Evolutionary conservation across 2,329 filamentous ascomycete genomes (phyloP).

Genomic region (Alternaria sp.): DNA sequence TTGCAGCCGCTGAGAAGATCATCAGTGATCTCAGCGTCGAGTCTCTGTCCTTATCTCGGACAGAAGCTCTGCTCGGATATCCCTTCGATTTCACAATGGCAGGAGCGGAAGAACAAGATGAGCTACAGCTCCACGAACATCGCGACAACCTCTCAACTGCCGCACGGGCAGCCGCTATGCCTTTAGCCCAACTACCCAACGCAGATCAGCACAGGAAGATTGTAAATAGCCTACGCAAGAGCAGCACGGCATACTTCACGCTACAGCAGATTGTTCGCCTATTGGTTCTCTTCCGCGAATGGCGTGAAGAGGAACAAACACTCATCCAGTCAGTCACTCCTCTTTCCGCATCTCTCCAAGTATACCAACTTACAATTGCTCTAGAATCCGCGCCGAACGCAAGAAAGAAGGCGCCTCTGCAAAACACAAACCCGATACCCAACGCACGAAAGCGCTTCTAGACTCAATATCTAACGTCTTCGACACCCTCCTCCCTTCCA

Average conservation of each 20-base stretch:
- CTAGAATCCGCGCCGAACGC: slow-evolving; percentile 24
- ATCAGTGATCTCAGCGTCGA: slow-evolving; percentile 61
- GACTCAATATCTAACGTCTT: slow-evolving; percentile 53
- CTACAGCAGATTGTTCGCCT: slow-evolving; percentile 55
- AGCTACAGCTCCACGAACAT: slow-evolving; percentile 30
- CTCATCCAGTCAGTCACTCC: slow-evolving; percentile 44
- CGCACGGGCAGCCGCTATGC: slow-evolving; percentile 30
- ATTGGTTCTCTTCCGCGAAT: slow-evolving; percentile 55
- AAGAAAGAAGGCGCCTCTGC: slow-evolving; percentile 18
- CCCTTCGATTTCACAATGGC: slow-evolving; percentile 45
- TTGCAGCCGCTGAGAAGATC: slow-evolving; percentile 65
- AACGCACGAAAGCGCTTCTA: slow-evolving; percentile 52
- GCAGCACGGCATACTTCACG: slow-evolving; percentile 53
- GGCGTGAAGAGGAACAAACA: slow-evolving; percentile 54
- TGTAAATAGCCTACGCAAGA: slow-evolving; percentile 35
- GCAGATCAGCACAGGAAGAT: slow-evolving; percentile 31
- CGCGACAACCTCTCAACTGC: slow-evolving; percentile 32
- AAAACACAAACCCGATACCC: slow-evolving; percentile 34
- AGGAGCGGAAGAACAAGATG: slow-evolving; percentile 42
- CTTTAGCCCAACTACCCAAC: slow-evolving; percentile 31
- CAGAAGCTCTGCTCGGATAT: slow-evolving; percentile 53
- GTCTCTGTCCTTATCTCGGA: slow-evolving; percentile 54
- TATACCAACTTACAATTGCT: slow-evolving; percentile 15
- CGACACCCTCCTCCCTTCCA: slow-evolving; percentile 43
- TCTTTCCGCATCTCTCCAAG: not conserved